Evolutionary conservation across 1,284 basidiomycete genomes (phyloP).

Genomic region (Ceratobasidium sp.): DNA sequence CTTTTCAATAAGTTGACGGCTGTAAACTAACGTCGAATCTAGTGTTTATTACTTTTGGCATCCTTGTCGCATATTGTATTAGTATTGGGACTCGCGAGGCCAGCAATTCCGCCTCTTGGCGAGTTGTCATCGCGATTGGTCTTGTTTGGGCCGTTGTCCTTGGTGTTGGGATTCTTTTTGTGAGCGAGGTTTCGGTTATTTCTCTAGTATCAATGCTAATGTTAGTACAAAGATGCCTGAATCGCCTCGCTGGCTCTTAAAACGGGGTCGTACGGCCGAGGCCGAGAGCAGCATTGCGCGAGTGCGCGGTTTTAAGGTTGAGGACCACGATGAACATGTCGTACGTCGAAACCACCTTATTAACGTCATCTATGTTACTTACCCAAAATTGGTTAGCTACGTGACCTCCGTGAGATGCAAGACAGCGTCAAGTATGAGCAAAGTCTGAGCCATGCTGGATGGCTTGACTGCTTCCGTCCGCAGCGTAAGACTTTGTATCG

Average conservation of each 20-base stretch:
- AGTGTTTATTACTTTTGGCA: slow-evolving; percentile 79
- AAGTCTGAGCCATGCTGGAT: slow-evolving; percentile 42
- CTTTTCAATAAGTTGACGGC: neutral
- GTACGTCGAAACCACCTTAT: slow-evolving; percentile 62
- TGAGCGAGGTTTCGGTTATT: neutral
- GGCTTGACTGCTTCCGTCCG: slow-evolving; percentile 66
- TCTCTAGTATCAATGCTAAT: neutral
- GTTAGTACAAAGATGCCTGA: slow-evolving; percentile 64
- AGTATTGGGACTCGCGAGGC: slow-evolving; percentile 53
- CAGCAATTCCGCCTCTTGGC: slow-evolving; percentile 66
- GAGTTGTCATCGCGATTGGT: slow-evolving; percentile 73
- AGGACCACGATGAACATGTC: slow-evolving; percentile 58
- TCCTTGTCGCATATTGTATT: slow-evolving; percentile 72
- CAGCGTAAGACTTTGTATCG: slow-evolving; percentile 67
- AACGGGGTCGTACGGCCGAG: slow-evolving; percentile 62
- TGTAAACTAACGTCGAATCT: neutral
- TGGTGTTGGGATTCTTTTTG: slow-evolving; percentile 73
- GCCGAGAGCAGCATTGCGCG: slow-evolving; percentile 65
- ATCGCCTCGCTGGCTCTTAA: slow-evolving; percentile 74
- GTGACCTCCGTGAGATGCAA: slow-evolving; percentile 53
- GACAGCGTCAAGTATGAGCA: slow-evolving; percentile 50
- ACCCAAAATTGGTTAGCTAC: slow-evolving; percentile 56
- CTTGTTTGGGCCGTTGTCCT: slow-evolving; percentile 76
- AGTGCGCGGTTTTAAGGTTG: slow-evolving; percentile 63
- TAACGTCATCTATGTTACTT: neutral